Base-by-base conservation (phyloP, 2,329 filamentous ascomycete genomes). In the Knufia fluminis region DNA sequence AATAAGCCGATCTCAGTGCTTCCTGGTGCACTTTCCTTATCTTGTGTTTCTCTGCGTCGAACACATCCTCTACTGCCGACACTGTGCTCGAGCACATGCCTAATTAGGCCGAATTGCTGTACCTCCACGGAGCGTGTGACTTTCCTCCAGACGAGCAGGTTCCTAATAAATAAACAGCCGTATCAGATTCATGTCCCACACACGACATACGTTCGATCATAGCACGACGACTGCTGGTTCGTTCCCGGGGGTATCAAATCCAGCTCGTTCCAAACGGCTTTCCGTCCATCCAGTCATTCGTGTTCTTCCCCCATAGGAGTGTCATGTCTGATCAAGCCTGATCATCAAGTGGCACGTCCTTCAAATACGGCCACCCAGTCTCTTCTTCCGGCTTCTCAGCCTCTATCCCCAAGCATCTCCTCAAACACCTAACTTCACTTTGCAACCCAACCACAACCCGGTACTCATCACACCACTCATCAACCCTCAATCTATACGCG, bases 361-460 rank as follows among this genome's bases (percentile, higher is more conserved):
- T 71, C 39, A 74, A 59, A 40, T 73, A 68, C 52, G 71, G 68
- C 66, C 68, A 74, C 22, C 71, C 71, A 50, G 65, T 71, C 58
- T 74, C 71, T 23, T 73, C 70, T 51, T 74, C 71, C 1, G 66
- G 65, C 51, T 67, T 69, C 59, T 74, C 70, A 1, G 66, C 59
- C 52, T 73, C 71, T 67, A 73, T 68, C 2, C 71, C 71, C 38
- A 74, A 59, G 4, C 69, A 68, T 48, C 70, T 66, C 50, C 71
- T 67, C 49, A 71, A 68, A 35, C 69, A 69, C 31, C 71, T 66
- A 19, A 74, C 71, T 54, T 74, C 71, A 39, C 70, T 71, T 57
- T 74, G 71, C 12, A 74, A 61, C 12, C 70, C 71, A 8, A 67
- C 61, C 12, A 74, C 62, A 46, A 74, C 57, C 10, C 68, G 65